phyloP scores from a whole-genome alignment of 2,329 filamentous ascomycete genomes.

The Xylaria sp. region DNA sequence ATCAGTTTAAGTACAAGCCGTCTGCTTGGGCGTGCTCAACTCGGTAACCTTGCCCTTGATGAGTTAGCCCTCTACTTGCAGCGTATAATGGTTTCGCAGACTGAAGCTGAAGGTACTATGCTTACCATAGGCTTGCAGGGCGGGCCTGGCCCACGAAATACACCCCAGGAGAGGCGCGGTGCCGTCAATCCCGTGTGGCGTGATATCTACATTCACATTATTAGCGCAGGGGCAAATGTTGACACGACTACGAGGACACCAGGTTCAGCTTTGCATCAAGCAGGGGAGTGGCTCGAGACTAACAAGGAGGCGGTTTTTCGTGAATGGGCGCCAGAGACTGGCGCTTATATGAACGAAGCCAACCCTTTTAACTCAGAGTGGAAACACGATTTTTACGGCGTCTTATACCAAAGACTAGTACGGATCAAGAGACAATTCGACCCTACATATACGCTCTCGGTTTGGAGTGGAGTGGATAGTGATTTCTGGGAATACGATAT shows the following conservation, averaged over 20 bases:
- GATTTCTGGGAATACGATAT: constrained; percentile 1
- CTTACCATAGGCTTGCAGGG: constrained; percentile 6
- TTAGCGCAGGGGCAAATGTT: not conserved
- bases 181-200: constrained; percentile 5
- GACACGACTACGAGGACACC: not conserved
- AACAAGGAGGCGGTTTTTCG: constrained; percentile 1
- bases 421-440: constrained; percentile 10
- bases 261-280: not conserved
- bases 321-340: constrained; percentile 6
- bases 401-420: not conserved
- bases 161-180: not conserved
- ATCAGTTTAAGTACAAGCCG: constrained; percentile 3
- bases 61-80: not conserved
- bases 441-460: constrained; percentile 13
- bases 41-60: not conserved
- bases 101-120: not conserved
- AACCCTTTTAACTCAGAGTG: constrained; percentile 7
- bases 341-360: constrained; percentile 6
- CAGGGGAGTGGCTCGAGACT: not conserved
- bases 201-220: not conserved
- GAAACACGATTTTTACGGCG: constrained; percentile 5
- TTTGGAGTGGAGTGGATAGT: constrained; percentile 2
- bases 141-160: not conserved
- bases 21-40: not conserved
- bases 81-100: constrained; percentile 6